Percentiles rank a stretch among this genome's conserved stretches.
Evolutionary conservation across 208 protist species (phyloP).

Genomic region (Acanthamoeba quina): DNA sequence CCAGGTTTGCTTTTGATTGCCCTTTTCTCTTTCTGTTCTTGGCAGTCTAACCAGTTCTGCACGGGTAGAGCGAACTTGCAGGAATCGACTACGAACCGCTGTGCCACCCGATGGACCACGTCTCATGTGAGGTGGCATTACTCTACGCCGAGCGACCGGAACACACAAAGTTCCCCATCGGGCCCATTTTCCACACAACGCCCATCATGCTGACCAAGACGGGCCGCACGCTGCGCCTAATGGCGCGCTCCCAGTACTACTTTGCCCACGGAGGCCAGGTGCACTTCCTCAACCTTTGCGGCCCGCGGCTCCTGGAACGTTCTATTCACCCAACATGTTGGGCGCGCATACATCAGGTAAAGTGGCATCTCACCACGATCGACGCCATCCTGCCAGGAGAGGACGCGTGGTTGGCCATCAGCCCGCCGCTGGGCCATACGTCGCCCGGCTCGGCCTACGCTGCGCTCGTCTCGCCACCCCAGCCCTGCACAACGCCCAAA

Average conservation of each 20-base stretch:
- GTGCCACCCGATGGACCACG: not conserved
- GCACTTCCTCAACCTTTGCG: not conserved
- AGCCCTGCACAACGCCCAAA: no score
- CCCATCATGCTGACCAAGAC: conserved; percentile 20
- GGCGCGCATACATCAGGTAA: not conserved
- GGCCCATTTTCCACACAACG: not conserved
- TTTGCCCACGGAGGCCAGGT: not conserved
- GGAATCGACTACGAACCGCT: not conserved
- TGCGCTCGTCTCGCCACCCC: no score
- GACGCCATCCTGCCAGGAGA: not conserved
- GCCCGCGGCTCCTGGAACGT: not conserved
- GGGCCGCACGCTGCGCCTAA: not conserved
- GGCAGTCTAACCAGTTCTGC: not conserved
- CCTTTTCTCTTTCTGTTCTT: not conserved
- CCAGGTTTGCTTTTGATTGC: not conserved
- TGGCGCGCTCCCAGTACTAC: not conserved
- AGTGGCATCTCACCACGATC: not conserved
- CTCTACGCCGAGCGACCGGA: not conserved
- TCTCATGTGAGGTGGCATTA: not conserved
- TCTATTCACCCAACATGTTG: not conserved
- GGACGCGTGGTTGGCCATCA: not conserved
- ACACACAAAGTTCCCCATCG: not conserved
- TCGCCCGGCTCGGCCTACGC: no score
- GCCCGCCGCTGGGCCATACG: not conserved
- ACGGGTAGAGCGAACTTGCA: not conserved